Evolutionary conservation across 2,329 filamentous ascomycete species (phyloP).

Genomic region (Rhexocercosporidium sp.): DNA sequence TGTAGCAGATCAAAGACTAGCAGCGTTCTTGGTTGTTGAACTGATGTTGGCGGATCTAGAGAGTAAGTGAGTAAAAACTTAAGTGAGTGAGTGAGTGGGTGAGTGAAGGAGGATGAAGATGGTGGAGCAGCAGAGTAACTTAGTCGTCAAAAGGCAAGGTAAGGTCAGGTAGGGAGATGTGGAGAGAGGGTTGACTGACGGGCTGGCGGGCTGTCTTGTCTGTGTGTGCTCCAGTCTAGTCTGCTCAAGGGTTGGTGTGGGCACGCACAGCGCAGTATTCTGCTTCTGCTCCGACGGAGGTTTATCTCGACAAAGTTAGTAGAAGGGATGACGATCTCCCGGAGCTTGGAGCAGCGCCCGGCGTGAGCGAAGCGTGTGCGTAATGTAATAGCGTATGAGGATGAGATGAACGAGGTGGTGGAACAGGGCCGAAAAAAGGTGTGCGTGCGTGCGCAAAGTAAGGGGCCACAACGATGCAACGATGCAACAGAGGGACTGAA

Average conservation of each 20-base stretch:
- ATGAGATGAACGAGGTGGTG: neutral
- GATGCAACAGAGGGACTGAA: too few relatives aligned
- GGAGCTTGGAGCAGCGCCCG: neutral
- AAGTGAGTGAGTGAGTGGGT: too few relatives aligned
- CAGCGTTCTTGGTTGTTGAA: too few relatives aligned
- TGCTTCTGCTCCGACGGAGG: neutral
- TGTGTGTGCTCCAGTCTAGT: neutral
- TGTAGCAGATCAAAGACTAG: neutral
- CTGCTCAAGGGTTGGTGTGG: neutral
- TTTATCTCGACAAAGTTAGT: neutral
- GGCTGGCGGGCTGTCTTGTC: neutral
- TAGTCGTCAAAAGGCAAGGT: too few relatives aligned
- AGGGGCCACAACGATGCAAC: slow-evolving; percentile 1
- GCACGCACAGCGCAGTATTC: neutral
- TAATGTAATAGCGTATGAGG: neutral
- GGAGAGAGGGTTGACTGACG: too few relatives aligned
- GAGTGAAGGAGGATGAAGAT: neutral
- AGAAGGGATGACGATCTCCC: slow-evolving; percentile 16
- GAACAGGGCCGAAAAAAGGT: neutral
- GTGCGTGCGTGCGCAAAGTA: neutral
- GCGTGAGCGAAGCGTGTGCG: slow-evolving; percentile 1
- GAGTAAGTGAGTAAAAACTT: too few relatives aligned
- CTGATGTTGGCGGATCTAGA: too few relatives aligned
- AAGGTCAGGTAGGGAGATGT: too few relatives aligned
- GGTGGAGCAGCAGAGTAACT: too few relatives aligned